Percentiles rank a stretch among this genome's conserved stretches.
phyloP scores from a whole-genome alignment of 108 stramenopile genomes.

The Epithemia pelagica region DNA sequence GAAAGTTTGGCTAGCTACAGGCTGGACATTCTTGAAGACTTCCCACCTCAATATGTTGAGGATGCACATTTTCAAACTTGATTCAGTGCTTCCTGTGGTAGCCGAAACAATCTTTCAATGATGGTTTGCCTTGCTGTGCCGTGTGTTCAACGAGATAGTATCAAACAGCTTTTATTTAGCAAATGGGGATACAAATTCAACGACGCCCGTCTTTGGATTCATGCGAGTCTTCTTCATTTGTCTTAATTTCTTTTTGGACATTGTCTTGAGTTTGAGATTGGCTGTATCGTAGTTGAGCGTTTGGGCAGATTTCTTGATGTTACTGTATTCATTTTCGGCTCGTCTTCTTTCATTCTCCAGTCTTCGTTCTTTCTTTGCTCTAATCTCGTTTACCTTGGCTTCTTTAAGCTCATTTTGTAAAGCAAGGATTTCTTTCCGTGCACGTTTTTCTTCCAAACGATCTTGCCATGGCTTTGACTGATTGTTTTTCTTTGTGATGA shows the following conservation, averaged over 20 bases:
- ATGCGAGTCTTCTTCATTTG: conserved; percentile 93
- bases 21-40: too few relatives aligned
- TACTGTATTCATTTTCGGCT: conserved; percentile 77
- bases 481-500: conserved; percentile 61
- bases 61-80: too few relatives aligned
- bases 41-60: too few relatives aligned
- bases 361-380: conserved; percentile 59
- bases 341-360: conserved; percentile 73
- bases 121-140: too few relatives aligned
- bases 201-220: conserved; percentile 88
- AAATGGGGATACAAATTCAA: conserved; percentile 84
- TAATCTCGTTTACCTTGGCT: conserved; percentile 29
- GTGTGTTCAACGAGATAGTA: too few relatives aligned
- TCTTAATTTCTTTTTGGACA: conserved; percentile 94
- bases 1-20: not conserved
- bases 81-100: too few relatives aligned
- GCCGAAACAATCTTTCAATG: too few relatives aligned
- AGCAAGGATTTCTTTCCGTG: conserved; percentile 33
- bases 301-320: conserved; percentile 50
- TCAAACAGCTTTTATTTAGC: conserved; percentile 61
- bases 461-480: conserved; percentile 53
- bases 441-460: conserved; percentile 29
- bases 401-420: conserved; percentile 57
- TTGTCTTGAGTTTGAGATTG: conserved; percentile 75
- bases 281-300: conserved; percentile 54